Evolutionary conservation across 192 early-diverging fungal genomes (phyloP), one percentile per base, ranked within the genome.

Genomic region (Mortierella antarctica): DNA sequence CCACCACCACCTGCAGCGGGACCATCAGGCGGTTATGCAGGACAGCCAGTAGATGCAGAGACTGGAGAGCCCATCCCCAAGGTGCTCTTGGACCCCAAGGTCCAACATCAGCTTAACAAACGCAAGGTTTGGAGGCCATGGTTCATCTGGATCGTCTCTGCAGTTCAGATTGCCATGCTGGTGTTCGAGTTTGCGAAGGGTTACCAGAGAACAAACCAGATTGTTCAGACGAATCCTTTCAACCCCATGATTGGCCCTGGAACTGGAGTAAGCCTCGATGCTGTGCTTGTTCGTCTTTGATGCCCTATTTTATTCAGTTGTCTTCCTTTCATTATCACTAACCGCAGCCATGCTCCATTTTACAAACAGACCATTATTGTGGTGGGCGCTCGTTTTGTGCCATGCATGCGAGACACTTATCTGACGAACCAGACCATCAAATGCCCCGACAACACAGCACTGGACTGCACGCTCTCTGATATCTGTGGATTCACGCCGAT

Each of bases 241-340:
- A 96, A 96, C 67, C 88, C 86, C 67, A 92, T 97, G 91, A 94
- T 96, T 73, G 95, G 95, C 8, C 95, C 95, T 9, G 65, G 83
- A 5, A 48, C 87, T 6, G 85, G 85, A 8, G 88, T 88, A 76
- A 84, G 86, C 86, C 7, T 7, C 51, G 41, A 45, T 44, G 31
- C 21, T 65, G 6, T 52, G 15, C 52, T 14, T 40, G 39, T n/a
- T 21, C 39, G 50, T 15, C 18, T 49, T n/a, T n/a, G n/a, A n/a
- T n/a, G n/a, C n/a, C 40, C 9, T 50, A 1, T 60, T 47, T 40
- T 68, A 48, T 57, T 44, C 6, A n/a, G n/a, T 57, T 52, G 31
- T n/a, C 15, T 18, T 21, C 52, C 15, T 18, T 44, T 11, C 18
- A n/a, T 42, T 31, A 31, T 3, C 31, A 3, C 31, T 31, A 31